These are phyloP conservation scores for Sugiyamaella paludigena DNA, from an alignment of 1,139 yeast genomes.

Conservation along the genomic window DNA sequence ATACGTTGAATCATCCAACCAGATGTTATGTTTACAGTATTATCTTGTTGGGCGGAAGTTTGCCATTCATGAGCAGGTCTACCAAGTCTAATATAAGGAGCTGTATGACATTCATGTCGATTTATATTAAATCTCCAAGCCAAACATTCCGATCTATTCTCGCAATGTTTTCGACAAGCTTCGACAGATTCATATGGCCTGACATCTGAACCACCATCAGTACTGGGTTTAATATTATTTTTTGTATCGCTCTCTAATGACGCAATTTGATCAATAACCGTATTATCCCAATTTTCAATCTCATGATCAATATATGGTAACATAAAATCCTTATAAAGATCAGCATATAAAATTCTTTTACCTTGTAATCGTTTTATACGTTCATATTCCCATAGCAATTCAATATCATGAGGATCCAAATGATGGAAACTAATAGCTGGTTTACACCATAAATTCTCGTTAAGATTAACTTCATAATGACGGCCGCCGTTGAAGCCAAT, in stretches of 20 bases:
- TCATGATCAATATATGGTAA: constrained; percentile 30
- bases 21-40: constrained; percentile 18
- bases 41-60: constrained; percentile 2
- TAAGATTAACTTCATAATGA: constrained; percentile 25
- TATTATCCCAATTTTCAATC: constrained; percentile 31
- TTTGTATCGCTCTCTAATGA: constrained; percentile 18
- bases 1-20: constrained; percentile 36
- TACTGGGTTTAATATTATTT: constrained; percentile 14
- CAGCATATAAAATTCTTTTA: constrained; percentile 28
- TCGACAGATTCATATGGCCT: constrained; percentile 26
- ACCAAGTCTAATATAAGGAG: constrained; percentile 18
- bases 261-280: constrained; percentile 21
- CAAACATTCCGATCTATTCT: constrained; percentile 21
- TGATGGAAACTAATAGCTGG: constrained; percentile 37
- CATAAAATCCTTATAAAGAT: constrained; percentile 34
- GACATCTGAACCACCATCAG: constrained; percentile 19
- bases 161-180: constrained; percentile 28
- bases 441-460: constrained; percentile 31
- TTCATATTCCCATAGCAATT: constrained; percentile 37
- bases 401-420: constrained; percentile 31
- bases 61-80: constrained; percentile 17
- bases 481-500: constrained; percentile 9
- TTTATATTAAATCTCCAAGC: constrained; percentile 27
- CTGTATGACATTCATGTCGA: constrained; percentile 20
- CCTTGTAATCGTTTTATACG: constrained; percentile 25